Evolutionary conservation across 2,329 filamentous ascomycete species (phyloP).

Genomic region (Penicillium sp.): DNA sequence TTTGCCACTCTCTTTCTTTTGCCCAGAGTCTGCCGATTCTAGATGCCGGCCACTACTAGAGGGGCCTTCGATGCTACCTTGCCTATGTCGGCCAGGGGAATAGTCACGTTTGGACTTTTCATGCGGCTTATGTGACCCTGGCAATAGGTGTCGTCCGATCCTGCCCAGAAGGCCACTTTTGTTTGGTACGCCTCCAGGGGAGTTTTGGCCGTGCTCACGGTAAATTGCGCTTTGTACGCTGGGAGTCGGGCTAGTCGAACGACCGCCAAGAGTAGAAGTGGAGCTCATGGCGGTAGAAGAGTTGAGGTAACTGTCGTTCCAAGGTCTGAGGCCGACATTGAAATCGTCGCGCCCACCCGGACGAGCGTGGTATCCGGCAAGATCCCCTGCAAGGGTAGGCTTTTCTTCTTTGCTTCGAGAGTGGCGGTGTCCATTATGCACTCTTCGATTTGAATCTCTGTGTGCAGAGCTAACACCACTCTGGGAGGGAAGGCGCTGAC

Average conservation of each 20-base stretch:
- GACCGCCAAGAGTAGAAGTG: conserved; percentile 52
- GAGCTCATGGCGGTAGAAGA: conserved; percentile 53
- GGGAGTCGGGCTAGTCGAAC: conserved; percentile 78
- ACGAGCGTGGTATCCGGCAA: conserved; percentile 57
- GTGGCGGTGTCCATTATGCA: conserved; percentile 45
- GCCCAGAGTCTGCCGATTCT: conserved; percentile 35
- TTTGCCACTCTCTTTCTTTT: conserved; percentile 38
- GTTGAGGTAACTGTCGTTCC: conserved; percentile 49
- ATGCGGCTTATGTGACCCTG: conserved; percentile 29
- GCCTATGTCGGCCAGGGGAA: conserved; percentile 34
- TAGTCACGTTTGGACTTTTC: conserved; percentile 31
- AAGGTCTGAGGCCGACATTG: conserved; percentile 49
- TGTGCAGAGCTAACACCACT: conserved; percentile 39
- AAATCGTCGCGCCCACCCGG: conserved; percentile 79
- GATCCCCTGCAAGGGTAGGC: conserved; percentile 36
- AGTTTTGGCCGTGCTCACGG: conserved; percentile 46
- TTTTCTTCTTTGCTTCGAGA: conserved; percentile 60
- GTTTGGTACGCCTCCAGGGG: conserved; percentile 35
- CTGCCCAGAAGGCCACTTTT: conserved; percentile 55
- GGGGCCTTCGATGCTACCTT: conserved; percentile 37
- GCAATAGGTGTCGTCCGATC: conserved; percentile 48
- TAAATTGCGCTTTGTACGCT: conserved; percentile 64
- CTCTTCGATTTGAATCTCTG: conserved; percentile 55
- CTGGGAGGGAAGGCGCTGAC: conserved; percentile 62
- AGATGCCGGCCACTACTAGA: conserved; percentile 15